Conservation (phyloP, 2,329 filamentous ascomycete species). For the Aspergillus puulaauensis region DNA sequence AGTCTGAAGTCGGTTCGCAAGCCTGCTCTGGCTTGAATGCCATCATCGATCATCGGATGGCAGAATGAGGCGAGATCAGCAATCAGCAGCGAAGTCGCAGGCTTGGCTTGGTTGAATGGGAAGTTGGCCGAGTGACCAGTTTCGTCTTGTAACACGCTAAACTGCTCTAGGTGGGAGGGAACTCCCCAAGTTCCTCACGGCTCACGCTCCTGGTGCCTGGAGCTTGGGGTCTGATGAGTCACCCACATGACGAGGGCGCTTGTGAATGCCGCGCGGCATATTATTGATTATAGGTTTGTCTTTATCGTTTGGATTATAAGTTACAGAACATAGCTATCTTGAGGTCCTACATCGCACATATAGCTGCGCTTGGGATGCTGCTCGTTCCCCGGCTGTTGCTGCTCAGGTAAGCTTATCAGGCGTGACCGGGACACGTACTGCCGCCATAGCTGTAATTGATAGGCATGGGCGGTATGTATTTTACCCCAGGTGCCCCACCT, state of each 20-base stretch:
- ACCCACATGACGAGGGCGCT: background rate
- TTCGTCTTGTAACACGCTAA: conserved; percentile 1
- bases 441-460: conserved; percentile 10
- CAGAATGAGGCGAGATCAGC: conserved; percentile 4
- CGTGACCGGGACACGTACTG: conserved; percentile 4
- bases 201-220: conserved; percentile 3
- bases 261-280: background rate
- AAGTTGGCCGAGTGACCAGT: conserved; percentile 9
- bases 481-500: conserved; percentile 23
- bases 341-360: too few species aligned
- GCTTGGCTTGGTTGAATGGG: background rate
- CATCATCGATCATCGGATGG: background rate
- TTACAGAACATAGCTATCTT: background rate
- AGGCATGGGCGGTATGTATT: conserved; percentile 9
- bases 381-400: background rate
- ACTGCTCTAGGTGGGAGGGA: conserved; percentile 1
- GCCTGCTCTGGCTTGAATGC: background rate
- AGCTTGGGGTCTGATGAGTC: conserved; percentile 8
- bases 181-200: background rate
- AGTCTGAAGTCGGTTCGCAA: background rate
- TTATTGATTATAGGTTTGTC: background rate
- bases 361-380: background rate
- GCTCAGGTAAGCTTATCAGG: conserved; percentile 6
- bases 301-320: background rate
- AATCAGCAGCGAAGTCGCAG: background rate